These are phyloP conservation scores for Salix udensis DNA, from an alignment of 345 rosid genomes.

Conservation along the genomic window DNA sequence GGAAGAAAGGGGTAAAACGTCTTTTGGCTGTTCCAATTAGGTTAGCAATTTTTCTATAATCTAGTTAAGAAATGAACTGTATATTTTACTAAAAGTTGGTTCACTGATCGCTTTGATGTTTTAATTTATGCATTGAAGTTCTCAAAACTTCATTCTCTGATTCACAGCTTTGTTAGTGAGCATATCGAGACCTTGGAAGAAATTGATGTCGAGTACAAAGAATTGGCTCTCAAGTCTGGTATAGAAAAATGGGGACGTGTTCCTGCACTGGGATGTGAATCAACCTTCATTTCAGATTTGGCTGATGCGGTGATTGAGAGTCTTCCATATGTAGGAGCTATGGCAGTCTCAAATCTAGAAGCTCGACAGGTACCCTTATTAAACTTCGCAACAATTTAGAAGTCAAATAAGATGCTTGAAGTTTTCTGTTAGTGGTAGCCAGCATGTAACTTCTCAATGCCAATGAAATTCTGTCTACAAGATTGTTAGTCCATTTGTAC, in stretches of 20 bases:
- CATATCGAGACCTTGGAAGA: constrained; percentile 98
- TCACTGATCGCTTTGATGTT: not conserved
- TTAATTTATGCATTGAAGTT: constrained; percentile 1
- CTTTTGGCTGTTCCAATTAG: constrained; percentile 94
- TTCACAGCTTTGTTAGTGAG: constrained; percentile 88
- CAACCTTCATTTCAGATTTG: constrained; percentile 87
- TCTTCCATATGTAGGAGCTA: constrained; percentile 97
- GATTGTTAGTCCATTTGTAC: not conserved
- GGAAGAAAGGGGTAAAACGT: constrained; percentile 73
- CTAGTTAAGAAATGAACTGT: not conserved
- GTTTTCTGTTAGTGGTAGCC: not conserved
- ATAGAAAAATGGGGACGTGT: constrained; percentile 97
- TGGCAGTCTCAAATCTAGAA: constrained; percentile 96
- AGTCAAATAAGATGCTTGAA: not conserved
- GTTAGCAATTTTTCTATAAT: constrained; percentile 29
- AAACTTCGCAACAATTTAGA: not conserved
- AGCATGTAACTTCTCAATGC: not conserved
- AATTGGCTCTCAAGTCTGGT: constrained; percentile 86
- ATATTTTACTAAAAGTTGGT: constrained; percentile 6
- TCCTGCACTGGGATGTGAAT: constrained; percentile 91
- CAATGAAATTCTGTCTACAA: not conserved
- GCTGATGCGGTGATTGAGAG: constrained; percentile 97
- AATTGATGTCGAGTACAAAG: constrained; percentile 94
- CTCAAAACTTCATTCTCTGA: constrained; percentile 7
- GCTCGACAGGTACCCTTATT: constrained; percentile 77